phyloP scores from a whole-genome alignment of 768 basidiomycete species.

The Auricularia cornea region DNA sequence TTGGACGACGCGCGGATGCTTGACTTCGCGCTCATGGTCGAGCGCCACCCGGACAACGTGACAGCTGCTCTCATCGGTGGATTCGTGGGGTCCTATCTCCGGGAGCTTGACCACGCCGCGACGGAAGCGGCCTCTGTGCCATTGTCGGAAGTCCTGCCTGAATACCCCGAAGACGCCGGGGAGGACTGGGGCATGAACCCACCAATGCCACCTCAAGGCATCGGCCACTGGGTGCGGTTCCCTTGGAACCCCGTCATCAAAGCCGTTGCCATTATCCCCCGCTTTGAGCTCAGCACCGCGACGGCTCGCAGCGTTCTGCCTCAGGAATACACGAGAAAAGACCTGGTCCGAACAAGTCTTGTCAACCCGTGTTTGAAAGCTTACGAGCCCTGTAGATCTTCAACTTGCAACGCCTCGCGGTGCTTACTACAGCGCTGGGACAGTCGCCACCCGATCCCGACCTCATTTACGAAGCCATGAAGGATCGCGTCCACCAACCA shows the following conservation, averaged over 20 bases:
- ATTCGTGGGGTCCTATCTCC: constrained; percentile 92
- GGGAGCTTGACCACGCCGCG: constrained; percentile 76
- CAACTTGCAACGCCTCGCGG: constrained; percentile 93
- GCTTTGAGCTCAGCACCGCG: constrained; percentile 94
- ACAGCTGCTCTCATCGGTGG: constrained; percentile 95
- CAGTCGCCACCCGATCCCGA: constrained; percentile 88
- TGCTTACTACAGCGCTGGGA: constrained; percentile 88
- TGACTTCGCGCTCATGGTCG: constrained; percentile 98
- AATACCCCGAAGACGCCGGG: constrained; percentile 88
- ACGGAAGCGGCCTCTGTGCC: constrained; percentile 83
- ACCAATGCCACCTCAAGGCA: constrained; percentile 78
- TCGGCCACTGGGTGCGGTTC: constrained; percentile 91
- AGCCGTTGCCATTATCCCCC: constrained; percentile 89
- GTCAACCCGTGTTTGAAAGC: background rate
- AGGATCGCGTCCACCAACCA: constrained; percentile 95
- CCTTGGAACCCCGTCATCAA: constrained; percentile 77
- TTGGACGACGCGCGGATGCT: constrained; percentile 68
- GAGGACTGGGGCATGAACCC: constrained; percentile 87
- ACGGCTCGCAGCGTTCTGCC: constrained; percentile 90
- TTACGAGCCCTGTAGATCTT: constrained; percentile 60
- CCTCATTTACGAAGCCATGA: constrained; percentile 99
- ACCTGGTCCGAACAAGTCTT: constrained; percentile 54
- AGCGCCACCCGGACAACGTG: constrained; percentile 98
- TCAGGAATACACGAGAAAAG: constrained; percentile 72
- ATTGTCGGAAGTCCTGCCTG: constrained; percentile 90